phyloP scores from a whole-genome alignment of 768 basidiomycete genomes.

The Rossbeevera mucosa region DNA sequence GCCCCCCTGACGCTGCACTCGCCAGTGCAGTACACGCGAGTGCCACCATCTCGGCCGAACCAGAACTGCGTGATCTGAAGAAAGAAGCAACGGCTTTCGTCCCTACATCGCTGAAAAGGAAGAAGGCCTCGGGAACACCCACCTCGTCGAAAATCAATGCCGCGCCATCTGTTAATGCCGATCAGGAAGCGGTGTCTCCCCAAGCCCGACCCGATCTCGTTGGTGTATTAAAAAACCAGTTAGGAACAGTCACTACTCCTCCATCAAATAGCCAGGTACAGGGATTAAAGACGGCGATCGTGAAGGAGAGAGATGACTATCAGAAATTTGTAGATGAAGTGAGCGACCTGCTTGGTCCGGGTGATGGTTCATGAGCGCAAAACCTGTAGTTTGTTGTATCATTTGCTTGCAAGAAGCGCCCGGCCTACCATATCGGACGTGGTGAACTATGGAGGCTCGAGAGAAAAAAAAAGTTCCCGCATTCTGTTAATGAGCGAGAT shows the following conservation, averaged over 20 bases:
- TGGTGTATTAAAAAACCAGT: slow-evolving; percentile 53
- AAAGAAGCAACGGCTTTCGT: slow-evolving; percentile 94
- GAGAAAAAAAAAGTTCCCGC: neutral
- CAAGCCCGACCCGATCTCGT: slow-evolving; percentile 64
- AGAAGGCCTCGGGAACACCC: slow-evolving; percentile 40
- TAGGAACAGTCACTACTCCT: slow-evolving; percentile 40
- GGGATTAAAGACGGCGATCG: slow-evolving; percentile 19
- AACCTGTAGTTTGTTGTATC: neutral
- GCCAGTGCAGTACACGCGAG: slow-evolving; percentile 40
- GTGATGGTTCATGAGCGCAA: slow-evolving; percentile 11
- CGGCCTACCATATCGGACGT: neutral
- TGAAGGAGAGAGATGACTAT: slow-evolving; percentile 62
- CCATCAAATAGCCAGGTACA: slow-evolving; percentile 12
- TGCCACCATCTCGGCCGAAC: slow-evolving; percentile 79
- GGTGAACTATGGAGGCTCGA: neutral
- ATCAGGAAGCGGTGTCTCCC: slow-evolving; percentile 19
- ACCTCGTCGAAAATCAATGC: slow-evolving; percentile 51
- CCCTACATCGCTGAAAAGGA: slow-evolving; percentile 76
- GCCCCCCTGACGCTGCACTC: slow-evolving; percentile 35
- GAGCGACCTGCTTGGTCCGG: slow-evolving; percentile 53
- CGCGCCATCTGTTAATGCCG: slow-evolving; percentile 50
- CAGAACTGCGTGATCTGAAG: slow-evolving; percentile 87
- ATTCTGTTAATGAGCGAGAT: slow-evolving; percentile 30
- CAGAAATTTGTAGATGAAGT: slow-evolving; percentile 74
- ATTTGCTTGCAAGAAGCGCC: neutral